Evolutionary conservation across 495 filamentous ascomycete genomes (phyloP).

Genomic region (Penicillium pancosmium): DNA sequence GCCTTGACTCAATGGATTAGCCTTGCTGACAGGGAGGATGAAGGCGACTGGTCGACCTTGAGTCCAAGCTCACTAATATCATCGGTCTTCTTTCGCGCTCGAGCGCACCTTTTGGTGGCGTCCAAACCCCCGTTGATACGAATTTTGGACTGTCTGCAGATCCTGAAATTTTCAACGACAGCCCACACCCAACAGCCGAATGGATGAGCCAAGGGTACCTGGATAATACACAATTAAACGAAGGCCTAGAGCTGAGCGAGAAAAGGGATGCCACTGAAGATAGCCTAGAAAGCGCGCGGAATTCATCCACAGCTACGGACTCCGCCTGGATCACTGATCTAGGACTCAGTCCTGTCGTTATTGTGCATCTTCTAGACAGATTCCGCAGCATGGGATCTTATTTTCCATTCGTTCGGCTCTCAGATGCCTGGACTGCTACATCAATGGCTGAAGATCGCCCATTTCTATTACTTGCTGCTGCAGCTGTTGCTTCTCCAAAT

Average conservation of each 20-base stretch:
- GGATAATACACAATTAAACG: constrained; percentile 3
- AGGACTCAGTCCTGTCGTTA: constrained; percentile 14
- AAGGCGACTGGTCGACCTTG: constrained; percentile 16
- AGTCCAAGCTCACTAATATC: constrained; percentile 21
- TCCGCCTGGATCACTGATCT: constrained; percentile 14
- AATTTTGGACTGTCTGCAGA: background rate
- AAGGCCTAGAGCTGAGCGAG: background rate
- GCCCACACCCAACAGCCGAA: constrained; percentile 8
- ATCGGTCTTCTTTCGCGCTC: constrained; percentile 18
- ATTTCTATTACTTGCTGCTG: constrained; percentile 22
- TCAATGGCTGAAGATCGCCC: constrained; percentile 23
- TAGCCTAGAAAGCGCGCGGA: background rate
- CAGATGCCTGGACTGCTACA: constrained; percentile 6
- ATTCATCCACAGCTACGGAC: background rate
- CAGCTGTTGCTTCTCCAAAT: constrained; percentile 21
- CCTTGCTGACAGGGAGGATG: constrained; percentile 13
- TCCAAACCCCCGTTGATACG: background rate
- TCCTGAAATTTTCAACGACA: constrained; percentile 7
- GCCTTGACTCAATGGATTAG: background rate
- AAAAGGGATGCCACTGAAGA: background rate
- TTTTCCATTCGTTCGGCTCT: constrained; percentile 18
- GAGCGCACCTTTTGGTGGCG: constrained; percentile 7
- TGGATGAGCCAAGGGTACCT: constrained; percentile 10
- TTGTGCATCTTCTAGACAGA: constrained; percentile 15
- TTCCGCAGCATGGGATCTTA: constrained; percentile 15